Evolutionary conservation across 306 rosid genomes (phyloP).

Genomic region (Ormosia emarginata): DNA sequence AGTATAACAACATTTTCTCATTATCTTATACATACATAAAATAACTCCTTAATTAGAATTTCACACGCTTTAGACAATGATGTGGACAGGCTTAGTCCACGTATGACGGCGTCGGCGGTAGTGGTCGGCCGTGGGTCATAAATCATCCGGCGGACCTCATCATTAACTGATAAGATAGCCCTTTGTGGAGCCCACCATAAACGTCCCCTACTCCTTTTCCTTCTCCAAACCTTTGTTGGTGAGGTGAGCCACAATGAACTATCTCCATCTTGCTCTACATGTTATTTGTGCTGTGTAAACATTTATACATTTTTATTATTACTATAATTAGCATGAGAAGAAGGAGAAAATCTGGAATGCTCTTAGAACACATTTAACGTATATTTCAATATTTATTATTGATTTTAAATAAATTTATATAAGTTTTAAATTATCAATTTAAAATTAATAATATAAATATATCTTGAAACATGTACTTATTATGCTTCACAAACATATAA

Average conservation of each 20-base stretch:
- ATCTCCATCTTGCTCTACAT: background rate
- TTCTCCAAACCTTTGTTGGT: slow-evolving; percentile 10
- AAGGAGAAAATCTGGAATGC: background rate
- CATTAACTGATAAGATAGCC: slow-evolving; percentile 29
- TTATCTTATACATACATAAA: too few species aligned
- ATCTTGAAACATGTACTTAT: too few species aligned
- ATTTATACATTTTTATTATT: background rate
- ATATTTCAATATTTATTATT: too few species aligned
- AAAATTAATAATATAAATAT: too few species aligned
- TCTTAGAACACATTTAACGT: too few species aligned
- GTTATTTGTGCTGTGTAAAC: background rate
- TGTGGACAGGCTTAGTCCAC: slow-evolving; percentile 48
- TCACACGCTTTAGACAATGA: background rate
- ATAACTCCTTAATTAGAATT: background rate
- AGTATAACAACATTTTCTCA: too few species aligned
- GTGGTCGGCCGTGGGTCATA: slow-evolving; percentile 65
- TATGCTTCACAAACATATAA: too few species aligned
- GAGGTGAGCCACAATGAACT: slow-evolving; percentile 6
- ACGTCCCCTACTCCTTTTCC: background rate
- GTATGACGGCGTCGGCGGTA: slow-evolving; percentile 52
- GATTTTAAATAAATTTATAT: too few species aligned
- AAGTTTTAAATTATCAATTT: too few species aligned
- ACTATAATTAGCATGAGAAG: background rate
- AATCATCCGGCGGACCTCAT: slow-evolving; percentile 72
- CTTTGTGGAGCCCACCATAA: slow-evolving; percentile 42